Conservation (phyloP, 2,329 filamentous ascomycete species). For the Fusarium agapanthi region DNA sequence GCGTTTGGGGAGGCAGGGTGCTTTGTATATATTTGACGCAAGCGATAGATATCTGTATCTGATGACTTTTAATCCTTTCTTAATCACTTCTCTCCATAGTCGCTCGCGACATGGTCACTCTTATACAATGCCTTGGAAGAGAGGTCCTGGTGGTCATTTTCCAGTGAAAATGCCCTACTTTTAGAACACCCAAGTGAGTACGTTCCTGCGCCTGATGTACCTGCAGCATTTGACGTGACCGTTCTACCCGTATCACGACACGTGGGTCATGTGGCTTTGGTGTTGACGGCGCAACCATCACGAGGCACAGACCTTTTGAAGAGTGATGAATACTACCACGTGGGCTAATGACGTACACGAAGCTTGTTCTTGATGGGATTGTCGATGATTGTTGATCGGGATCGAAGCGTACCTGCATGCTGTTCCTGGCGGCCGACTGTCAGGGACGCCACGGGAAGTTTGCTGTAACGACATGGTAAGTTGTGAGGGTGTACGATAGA, state of each 20-base stretch:
- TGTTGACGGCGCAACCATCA: conserved; percentile 35
- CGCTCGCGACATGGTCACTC: conserved; percentile 31
- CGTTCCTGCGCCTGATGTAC: conserved; percentile 39
- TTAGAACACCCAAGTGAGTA: conserved; percentile 35
- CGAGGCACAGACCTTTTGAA: conserved; percentile 16
- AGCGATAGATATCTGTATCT: conserved; percentile 51
- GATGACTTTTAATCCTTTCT: conserved; percentile 47
- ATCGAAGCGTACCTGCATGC: conserved; percentile 30
- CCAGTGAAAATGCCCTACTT: conserved; percentile 33
- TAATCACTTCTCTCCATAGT: conserved; percentile 17
- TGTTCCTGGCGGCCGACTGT: conserved; percentile 29
- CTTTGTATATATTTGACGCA: conserved; percentile 52
- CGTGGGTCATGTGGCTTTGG: conserved; percentile 40
- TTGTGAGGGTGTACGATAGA: neutral
- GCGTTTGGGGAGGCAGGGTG: conserved; percentile 44
- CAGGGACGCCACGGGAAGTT: conserved; percentile 23
- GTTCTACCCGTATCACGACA: conserved; percentile 34
- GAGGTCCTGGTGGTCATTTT: conserved; percentile 36
- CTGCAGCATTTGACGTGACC: conserved; percentile 36
- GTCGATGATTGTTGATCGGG: conserved; percentile 12
- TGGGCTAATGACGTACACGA: conserved; percentile 31
- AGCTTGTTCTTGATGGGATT: conserved; percentile 9
- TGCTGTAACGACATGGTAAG: conserved; percentile 14
- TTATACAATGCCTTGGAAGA: conserved; percentile 5
- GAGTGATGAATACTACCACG: conserved; percentile 26